Conservation (phyloP, 441 rosid species). For the Jatropha multifida region DNA sequence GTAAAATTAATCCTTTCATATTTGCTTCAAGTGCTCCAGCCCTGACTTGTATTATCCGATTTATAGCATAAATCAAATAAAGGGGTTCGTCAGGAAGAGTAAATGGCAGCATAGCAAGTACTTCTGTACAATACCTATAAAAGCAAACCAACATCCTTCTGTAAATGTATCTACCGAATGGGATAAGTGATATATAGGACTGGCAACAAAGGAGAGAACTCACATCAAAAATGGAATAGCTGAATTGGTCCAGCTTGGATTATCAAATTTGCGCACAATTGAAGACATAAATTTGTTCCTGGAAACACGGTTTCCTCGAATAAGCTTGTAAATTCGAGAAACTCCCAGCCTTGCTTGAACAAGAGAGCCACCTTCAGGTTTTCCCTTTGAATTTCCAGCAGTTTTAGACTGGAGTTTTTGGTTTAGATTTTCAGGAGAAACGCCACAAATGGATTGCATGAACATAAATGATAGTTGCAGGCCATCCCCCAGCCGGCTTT, state of each 20-base stretch:
- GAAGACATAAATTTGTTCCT: constrained; percentile 98
- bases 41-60: constrained; percentile 91
- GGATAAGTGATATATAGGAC: constrained; percentile 13
- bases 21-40: constrained; percentile 95
- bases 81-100: constrained; percentile 96
- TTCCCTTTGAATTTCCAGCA: constrained; percentile 61
- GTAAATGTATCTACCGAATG: constrained; percentile 20
- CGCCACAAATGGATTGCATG: constrained; percentile 57
- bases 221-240: constrained; percentile 78
- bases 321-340: constrained; percentile 94
- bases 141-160: constrained; percentile 23
- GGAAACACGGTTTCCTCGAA: constrained; percentile 86
- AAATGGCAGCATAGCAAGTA: constrained; percentile 92
- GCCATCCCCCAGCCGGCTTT: constrained; percentile 98
- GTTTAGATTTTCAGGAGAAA: constrained; percentile 43
- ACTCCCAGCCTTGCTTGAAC: constrained; percentile 96
- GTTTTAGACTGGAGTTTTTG: constrained; percentile 57
- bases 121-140: constrained; percentile 81
- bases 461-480: constrained; percentile 91
- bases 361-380: constrained; percentile 64
- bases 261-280: constrained; percentile 96
- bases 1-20: constrained; percentile 67
- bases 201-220: constrained; percentile 34
- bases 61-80: constrained; percentile 84
- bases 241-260: constrained; percentile 64